A percentile compares a stretch with the other conserved stretches of the same genome.
phyloP scores from a whole-genome alignment of 345 rosid genomes.

The Salix suchowensis region DNA sequence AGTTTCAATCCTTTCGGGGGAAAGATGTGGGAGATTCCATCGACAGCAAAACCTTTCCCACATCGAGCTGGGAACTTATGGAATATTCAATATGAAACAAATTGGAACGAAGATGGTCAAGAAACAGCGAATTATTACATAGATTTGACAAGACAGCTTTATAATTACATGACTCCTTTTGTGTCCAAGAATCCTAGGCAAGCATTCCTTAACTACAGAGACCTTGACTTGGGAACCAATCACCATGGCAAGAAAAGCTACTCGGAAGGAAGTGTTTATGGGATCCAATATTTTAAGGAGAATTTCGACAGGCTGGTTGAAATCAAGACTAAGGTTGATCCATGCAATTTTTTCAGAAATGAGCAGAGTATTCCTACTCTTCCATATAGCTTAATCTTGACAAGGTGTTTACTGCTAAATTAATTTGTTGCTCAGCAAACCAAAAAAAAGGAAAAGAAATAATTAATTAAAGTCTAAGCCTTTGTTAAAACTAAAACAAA shows the following conservation, averaged over 20 bases:
- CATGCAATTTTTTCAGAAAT: conserved; percentile 35
- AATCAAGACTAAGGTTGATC: conserved; percentile 13
- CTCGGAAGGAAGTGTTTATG: conserved; percentile 9
- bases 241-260: conserved; percentile 2
- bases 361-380: conserved; percentile 23
- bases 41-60: conserved; percentile 5
- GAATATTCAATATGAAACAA: conserved; percentile 10
- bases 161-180: conserved; percentile 10
- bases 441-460: too few species aligned
- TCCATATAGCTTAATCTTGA: neutral
- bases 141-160: conserved; percentile 10
- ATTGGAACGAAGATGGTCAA: conserved; percentile 1
- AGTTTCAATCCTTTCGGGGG: conserved; percentile 19
- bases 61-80: conserved; percentile 14
- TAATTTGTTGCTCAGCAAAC: too few species aligned
- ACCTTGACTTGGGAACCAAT: conserved; percentile 8
- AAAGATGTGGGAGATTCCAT: conserved; percentile 5
- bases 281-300: conserved; percentile 2
- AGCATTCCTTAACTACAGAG: conserved; percentile 13
- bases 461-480: too few species aligned
- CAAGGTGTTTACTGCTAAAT: too few species aligned
- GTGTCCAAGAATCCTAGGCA: conserved; percentile 6
- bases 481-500: too few species aligned
- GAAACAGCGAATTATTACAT: conserved; percentile 1
- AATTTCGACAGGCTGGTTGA: conserved; percentile 13